These are phyloP conservation scores for Salix suchowensis DNA, from an alignment of 345 rosid species.

Conservation along the genomic window DNA sequence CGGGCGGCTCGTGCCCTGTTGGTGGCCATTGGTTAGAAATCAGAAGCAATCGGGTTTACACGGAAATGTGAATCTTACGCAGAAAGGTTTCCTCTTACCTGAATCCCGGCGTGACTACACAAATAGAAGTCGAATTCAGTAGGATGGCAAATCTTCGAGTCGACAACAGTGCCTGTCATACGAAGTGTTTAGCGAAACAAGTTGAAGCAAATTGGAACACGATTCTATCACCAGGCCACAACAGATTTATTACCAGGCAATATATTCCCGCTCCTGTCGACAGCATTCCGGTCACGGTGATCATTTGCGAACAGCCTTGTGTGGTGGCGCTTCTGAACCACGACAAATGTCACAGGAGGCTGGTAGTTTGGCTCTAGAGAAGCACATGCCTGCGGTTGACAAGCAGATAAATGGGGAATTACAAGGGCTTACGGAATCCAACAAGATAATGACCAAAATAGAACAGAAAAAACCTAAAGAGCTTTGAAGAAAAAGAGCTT, in stretches of 20 bases:
- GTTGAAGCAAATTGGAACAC: not conserved
- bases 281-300: constrained; percentile 62
- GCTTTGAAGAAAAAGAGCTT: not conserved
- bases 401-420: not conserved
- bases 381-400: constrained; percentile 69
- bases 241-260: constrained; percentile 56
- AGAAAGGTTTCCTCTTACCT: constrained; percentile 31
- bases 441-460: not conserved
- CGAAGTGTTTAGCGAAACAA: not conserved
- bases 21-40: not conserved
- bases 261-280: constrained; percentile 90
- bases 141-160: constrained; percentile 96
- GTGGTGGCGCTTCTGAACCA: constrained; percentile 99
- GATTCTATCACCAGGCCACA: not conserved
- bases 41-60: not conserved
- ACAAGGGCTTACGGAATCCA: not conserved
- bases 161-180: constrained; percentile 82
- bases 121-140: constrained; percentile 95
- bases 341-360: constrained; percentile 98
- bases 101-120: constrained; percentile 98
- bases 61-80: too few relatives aligned
- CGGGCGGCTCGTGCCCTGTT: constrained; percentile 92
- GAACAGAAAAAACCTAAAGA: not conserved
- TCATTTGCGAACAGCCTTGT: constrained; percentile 90
- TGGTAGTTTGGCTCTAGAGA: constrained; percentile 96